These are phyloP conservation scores for Cynara cardunculus DNA, from an alignment of 129 eudicot species.

Conservation along the genomic window DNA sequence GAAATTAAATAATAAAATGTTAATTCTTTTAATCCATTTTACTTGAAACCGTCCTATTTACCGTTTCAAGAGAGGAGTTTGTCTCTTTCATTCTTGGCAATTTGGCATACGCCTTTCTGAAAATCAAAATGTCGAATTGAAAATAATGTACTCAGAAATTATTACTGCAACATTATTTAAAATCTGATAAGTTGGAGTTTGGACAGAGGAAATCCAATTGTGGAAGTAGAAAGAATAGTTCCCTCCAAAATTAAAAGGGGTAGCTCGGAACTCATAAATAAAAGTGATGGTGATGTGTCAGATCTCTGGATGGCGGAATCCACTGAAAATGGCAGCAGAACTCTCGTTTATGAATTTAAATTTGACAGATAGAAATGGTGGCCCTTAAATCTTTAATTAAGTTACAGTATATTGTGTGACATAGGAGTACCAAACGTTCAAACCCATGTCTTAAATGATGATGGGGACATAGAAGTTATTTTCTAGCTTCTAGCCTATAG, in stretches of 20 bases:
- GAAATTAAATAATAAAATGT: neutral
- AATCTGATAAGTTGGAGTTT: neutral
- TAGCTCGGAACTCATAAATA: neutral
- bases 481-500: neutral
- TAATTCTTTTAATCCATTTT: too few species aligned
- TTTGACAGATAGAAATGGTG: slow-evolving; percentile 2
- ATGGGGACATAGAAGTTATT: slow-evolving; percentile 23
- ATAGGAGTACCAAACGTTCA: slow-evolving; percentile 21
- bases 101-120: neutral
- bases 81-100: neutral
- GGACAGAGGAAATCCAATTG: neutral
- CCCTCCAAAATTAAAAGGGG: neutral
- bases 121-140: neutral
- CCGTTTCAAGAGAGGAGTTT: neutral
- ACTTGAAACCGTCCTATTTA: neutral
- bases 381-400: slow-evolving; percentile 10
- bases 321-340: slow-evolving; percentile 19
- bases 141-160: neutral
- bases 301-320: slow-evolving; percentile 15
- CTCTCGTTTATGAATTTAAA: slow-evolving; percentile 16
- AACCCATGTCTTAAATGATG: slow-evolving; percentile 23
- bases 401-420: slow-evolving; percentile 34
- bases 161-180: neutral
- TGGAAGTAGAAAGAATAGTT: neutral
- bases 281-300: slow-evolving; percentile 24